A percentile compares a stretch with the other conserved stretches of the same genome.
Evolutionary conservation across 2,329 filamentous ascomycete genomes (phyloP).

Genomic region (Fusarium anthophilum): DNA sequence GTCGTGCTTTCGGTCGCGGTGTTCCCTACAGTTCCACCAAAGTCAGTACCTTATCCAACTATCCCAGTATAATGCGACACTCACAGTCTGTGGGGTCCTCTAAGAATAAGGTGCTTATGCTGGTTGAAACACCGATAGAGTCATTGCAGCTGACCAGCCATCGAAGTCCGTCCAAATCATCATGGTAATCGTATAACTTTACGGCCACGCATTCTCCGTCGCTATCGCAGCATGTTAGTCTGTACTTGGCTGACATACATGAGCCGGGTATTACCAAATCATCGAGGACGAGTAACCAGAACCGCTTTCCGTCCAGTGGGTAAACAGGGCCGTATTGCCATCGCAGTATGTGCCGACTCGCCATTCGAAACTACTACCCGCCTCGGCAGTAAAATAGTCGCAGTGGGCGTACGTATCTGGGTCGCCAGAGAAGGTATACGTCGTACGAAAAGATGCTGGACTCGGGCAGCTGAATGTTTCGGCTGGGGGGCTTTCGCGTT

Average conservation of each 20-base stretch:
- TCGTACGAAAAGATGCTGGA: background rate
- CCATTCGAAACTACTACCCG: too few species aligned
- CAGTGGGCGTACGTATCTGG: background rate
- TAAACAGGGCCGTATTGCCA: too few species aligned
- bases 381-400: too few species aligned
- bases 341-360: background rate
- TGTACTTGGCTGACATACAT: too few species aligned
- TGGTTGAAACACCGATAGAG: background rate
- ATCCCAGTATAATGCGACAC: fast-evolving
- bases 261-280: too few species aligned
- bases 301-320: too few species aligned
- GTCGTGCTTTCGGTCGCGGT: background rate
- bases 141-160: background rate
- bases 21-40: background rate
- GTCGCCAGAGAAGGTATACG: background rate
- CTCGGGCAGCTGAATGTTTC: background rate
- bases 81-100: fast-evolving
- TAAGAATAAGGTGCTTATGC: background rate
- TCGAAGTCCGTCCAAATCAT: fast-evolving
- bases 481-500: too few species aligned
- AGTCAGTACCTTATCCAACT: fast-evolving
- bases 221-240: background rate
- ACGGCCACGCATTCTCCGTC: background rate
- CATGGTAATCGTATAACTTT: fast-evolving
- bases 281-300: too few species aligned